Conservation (phyloP, 1,139 yeast species). For the Diutina rugosa region DNA sequence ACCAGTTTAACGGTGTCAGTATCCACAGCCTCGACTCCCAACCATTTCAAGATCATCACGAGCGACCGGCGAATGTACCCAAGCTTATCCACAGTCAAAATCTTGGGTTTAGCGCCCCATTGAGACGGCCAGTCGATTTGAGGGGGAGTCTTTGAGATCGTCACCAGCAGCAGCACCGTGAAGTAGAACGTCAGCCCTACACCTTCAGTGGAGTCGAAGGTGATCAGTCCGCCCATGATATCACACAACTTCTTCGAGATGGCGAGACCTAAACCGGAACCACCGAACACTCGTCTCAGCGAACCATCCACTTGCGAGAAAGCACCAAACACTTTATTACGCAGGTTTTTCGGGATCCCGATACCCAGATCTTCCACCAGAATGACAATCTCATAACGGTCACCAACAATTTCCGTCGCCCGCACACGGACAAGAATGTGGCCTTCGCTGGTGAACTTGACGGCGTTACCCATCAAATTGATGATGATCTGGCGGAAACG, state of each 20-base stretch:
- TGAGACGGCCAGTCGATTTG: neutral
- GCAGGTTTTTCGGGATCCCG: conserved; percentile 40
- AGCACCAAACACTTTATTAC: conserved; percentile 40
- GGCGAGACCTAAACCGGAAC: conserved; percentile 49
- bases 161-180: conserved; percentile 9
- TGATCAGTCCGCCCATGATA: conserved; percentile 43
- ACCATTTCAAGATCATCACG: conserved; percentile 11
- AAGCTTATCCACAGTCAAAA: conserved; percentile 22
- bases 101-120: conserved; percentile 7
- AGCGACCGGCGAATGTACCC: conserved; percentile 21
- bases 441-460: conserved; percentile 40
- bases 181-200: conserved; percentile 41
- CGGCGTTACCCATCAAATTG: conserved; percentile 45
- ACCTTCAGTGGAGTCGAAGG: conserved; percentile 39
- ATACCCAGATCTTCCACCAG: conserved; percentile 47
- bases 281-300: conserved; percentile 43
- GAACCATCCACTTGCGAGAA: conserved; percentile 54
- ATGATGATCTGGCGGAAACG: conserved; percentile 41
- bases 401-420: conserved; percentile 16
- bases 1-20: neutral
- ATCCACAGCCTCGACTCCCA: neutral
- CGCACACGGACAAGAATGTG: conserved; percentile 28
- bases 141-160: conserved; percentile 2
- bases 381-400: conserved; percentile 29
- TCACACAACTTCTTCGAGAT: conserved; percentile 46